Evolutionary conservation across 2,329 filamentous ascomycete genomes (phyloP), one percentile per base, ranked within the genome.

Genomic region (Fulvia fulva): DNA sequence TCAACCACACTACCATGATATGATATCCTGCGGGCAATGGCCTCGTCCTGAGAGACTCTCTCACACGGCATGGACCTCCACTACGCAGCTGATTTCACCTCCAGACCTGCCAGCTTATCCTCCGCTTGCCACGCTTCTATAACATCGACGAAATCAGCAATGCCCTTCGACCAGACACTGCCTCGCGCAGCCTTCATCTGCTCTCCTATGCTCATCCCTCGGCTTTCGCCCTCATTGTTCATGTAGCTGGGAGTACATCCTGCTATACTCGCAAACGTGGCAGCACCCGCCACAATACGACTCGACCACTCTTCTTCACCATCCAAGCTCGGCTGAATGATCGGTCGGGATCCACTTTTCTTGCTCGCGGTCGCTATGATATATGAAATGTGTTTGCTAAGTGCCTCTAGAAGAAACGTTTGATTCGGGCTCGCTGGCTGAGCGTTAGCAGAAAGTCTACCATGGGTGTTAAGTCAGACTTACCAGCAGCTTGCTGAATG

Each of bases 231-330:
- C 67, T 83, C 79, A 22, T 66, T 70, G 50, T 81, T 84, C 41
- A 79, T 69, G 63, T 84, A 85, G 12, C 78, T 74, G 0, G 82
- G 82, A n/a, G 81, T 83, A 69, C 83, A 86, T 14, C 78, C 74
- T 5, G 69, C 66, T 21, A 80, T 56, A 7, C 72, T 44, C 11
- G 60, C 74, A 41, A 78, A 75, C 26, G 74, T 73, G 7, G 69
- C 70, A 0, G 78, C 78, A 1, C 74, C 71, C 52, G 67, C 67
- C 64, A 79, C 65, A 45, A 80, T 74, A 51, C 70, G 64, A 23
- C 64, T 63, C 0, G 74, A 71, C 80, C 81, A 84, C 2, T 68
- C 75, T 53, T 81, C 75, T 65, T 82, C 79, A 0, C 75, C 80
- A 23, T 76, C 73, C 2, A 57, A 53, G 0, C 75, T 78, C 1